Evolutionary conservation across 768 basidiomycete genomes (phyloP), one percentile per base, ranked within the genome.

Genomic region (Tricholoma matsutake): DNA sequence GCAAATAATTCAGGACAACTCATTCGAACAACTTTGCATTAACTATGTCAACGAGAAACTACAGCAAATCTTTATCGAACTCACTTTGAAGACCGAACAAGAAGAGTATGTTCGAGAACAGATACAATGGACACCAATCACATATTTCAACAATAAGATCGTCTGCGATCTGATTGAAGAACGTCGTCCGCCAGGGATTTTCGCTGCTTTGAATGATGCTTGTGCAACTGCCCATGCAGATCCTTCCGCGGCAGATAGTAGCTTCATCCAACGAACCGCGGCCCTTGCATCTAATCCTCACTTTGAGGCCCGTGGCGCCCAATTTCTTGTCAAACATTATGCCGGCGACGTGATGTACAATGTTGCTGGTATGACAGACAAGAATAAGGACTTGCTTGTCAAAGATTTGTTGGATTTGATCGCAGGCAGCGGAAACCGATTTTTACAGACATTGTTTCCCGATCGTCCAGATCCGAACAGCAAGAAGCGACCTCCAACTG

Each of bases 21-120:
- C 93, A 4, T 95, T 96, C 70, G 94, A 96, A 71, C 95, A 99
- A 75, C 86, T 99, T 18, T 99, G 97, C 79, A 99, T 99, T 83
- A 99, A 99, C 80, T 99, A 99, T 69, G 97, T 98, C 78, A 99
- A 99, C 81, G 97, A 99, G 77, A 99, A 99, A 76, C 83, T 99
- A 25, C 96, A 99, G 68, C 96, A 96, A 72, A 99, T 98, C 69
- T 99, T 99, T 78, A 99, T 99, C 69, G 96, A 99, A 74, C 82
- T 99, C 54, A 99, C 97, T 0, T 81, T 99, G 71, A 99, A 99
- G 81, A 95, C 96, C 16, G 97, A 99, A 71, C 97, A 99, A 74
- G 97, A 99, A 72, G 97, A 99, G 76, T 99, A 99, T 69, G 94
- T 98, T 29, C 85, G 92, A 59, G 97, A 99, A 75, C 90, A 96